Evolutionary conservation across 2,329 filamentous ascomycete species (phyloP), one percentile per base, ranked within the genome.

Genomic region (Diaporthe citriasiana): DNA sequence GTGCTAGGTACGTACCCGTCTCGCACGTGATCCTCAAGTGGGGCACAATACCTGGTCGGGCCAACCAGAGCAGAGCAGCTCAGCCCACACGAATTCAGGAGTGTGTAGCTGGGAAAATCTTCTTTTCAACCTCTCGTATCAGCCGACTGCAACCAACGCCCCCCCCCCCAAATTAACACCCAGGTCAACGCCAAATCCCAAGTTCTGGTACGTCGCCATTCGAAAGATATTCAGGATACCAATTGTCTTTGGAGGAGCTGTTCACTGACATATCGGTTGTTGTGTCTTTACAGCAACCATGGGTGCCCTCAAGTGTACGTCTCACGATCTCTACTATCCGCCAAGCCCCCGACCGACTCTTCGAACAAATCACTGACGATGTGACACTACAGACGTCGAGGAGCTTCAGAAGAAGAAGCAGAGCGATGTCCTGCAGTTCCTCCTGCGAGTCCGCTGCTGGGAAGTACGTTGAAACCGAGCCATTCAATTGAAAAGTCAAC

Each of bases 321-420:
- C 56, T 35, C 51, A 33, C 60, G 55, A 63, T n/a, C 40, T 45
- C 70, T 30, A 45, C 27, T 15, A 25, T 13, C 63, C 35, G 63
- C n/a, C 56, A 30, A 70, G 38, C 60, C 59, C 59, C 40, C 66
- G 59, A 74, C 72, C 66, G 72, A 71, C 60, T 22, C 17, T 40
- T 8, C 53, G 65, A 73, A 51, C 42, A 59, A 33, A 50, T 51
- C 45, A 45, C 74, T 75, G 74, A 75, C 60, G 47, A 74, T 55
- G 22, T 42, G 60, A 56, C 45, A 51, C 25, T 47, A 72, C 50
- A 75, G 74, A 98, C 91, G 95, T 99, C 90, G 97, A 99, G 93
- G 97, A 99, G 93, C 94, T 99, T 91, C 95, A 98, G 89, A 98
- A 99, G 95, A 98, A 98, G 95, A 99, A 99, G 95, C 97, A 99